These are phyloP conservation scores for Fraxinus xanthoxyloides DNA, from an alignment of 305 asterid species.

Conservation along the genomic window DNA sequence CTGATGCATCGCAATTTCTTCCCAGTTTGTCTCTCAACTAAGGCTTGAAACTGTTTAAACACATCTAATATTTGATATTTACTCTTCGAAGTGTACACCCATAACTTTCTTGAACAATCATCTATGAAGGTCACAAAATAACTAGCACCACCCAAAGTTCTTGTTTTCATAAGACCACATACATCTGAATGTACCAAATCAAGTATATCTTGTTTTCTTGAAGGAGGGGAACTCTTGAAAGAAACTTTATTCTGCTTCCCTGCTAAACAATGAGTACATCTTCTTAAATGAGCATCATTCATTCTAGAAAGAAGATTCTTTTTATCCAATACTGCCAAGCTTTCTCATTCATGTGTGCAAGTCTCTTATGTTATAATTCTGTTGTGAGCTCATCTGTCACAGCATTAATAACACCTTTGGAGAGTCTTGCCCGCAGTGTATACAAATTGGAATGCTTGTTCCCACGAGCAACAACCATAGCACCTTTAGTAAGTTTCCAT, in stretches of 20 bases:
- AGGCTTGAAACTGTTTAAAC: background rate
- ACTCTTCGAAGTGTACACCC: background rate
- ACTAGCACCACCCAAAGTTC: background rate
- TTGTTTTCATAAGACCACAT: background rate
- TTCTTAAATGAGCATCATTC: background rate
- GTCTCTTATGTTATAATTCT: background rate
- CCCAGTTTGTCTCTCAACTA: background rate
- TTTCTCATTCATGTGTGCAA: background rate
- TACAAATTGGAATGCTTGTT: background rate
- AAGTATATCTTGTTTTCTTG: background rate
- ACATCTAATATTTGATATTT: conserved; percentile 7
- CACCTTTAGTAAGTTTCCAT: background rate
- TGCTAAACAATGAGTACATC: background rate
- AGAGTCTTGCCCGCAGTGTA: background rate
- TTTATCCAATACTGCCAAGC: background rate
- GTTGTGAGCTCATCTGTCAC: background rate
- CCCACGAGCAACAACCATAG: conserved; percentile 1
- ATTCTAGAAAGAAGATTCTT: background rate
- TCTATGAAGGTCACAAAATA: background rate
- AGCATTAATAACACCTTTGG: background rate
- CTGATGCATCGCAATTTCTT: background rate
- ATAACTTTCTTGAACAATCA: background rate
- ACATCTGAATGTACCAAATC: background rate
- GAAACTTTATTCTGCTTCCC: background rate
- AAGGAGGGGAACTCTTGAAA: background rate